A percentile compares a stretch with the other conserved stretches of the same genome.
These are phyloP conservation scores for Aspergillus thermomutatus DNA, from an alignment of 2,329 filamentous ascomycete species.

Conservation along the genomic window DNA sequence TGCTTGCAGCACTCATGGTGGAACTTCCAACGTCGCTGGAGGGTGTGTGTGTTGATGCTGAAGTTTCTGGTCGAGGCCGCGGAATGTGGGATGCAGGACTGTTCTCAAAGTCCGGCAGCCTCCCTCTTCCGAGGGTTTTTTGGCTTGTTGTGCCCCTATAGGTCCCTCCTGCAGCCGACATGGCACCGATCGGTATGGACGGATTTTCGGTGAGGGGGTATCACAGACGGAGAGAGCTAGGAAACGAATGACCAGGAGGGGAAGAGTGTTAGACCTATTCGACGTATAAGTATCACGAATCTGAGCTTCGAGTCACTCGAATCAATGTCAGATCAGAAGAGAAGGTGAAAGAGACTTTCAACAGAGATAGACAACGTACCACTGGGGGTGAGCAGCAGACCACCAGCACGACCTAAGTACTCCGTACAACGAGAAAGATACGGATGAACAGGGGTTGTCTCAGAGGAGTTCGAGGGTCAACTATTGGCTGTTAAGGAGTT, in stretches of 20 bases:
- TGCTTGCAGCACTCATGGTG: conserved; percentile 77
- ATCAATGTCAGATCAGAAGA: conserved; percentile 1
- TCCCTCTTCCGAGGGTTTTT: conserved; percentile 52
- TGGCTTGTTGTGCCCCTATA: conserved; percentile 54
- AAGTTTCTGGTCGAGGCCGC: conserved; percentile 56
- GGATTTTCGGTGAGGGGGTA: conserved; percentile 10
- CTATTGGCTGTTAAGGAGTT: conserved; percentile 16
- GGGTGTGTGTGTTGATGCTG: conserved; percentile 34
- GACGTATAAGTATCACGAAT: neutral
- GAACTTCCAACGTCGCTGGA: conserved; percentile 57
- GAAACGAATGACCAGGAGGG: conserved; percentile 10
- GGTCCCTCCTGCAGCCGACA: conserved; percentile 58
- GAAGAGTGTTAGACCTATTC: neutral
- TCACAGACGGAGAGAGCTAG: conserved; percentile 20
- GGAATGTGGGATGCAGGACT: conserved; percentile 58
- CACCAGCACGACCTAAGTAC: conserved; percentile 9
- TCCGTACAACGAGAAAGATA: conserved; percentile 23
- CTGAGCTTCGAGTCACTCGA: conserved; percentile 5
- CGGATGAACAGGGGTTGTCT: conserved; percentile 12
- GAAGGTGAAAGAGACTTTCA: conserved; percentile 8
- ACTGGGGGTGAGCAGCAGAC: conserved; percentile 3
- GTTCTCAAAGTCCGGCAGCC: conserved; percentile 52
- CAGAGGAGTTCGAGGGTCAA: conserved; percentile 14
- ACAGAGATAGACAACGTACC: conserved; percentile 15
- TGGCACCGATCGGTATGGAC: conserved; percentile 24